Conservation (phyloP, 1,284 basidiomycete species). For the Agaricales sp. region DNA sequence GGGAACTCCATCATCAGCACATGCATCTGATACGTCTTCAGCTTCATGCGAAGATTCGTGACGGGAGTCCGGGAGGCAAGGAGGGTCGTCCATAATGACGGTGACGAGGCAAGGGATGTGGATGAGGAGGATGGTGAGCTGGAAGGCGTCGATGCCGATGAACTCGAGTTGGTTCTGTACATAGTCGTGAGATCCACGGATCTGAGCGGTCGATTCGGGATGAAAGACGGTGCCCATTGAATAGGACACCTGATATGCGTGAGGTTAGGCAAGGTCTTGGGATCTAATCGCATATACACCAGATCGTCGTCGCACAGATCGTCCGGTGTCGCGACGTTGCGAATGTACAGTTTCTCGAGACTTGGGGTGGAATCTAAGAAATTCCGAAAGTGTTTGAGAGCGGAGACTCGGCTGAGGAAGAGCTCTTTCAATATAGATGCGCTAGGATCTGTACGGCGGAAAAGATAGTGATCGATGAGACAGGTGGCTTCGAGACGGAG, state of each 20-base stretch:
- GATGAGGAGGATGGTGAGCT: too few species aligned
- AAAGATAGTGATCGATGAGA: background rate
- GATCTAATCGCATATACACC: background rate
- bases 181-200: background rate
- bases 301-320: background rate
- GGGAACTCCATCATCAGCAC: background rate
- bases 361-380: background rate
- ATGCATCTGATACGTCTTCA: background rate
- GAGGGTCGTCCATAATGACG: background rate
- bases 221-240: background rate
- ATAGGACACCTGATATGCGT: background rate
- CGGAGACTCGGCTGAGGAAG: background rate
- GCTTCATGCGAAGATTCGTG: background rate
- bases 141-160: too few species aligned
- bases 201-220: background rate
- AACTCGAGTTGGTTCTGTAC: background rate
- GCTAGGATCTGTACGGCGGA: too few species aligned
- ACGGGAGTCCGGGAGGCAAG: background rate
- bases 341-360: background rate
- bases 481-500: background rate
- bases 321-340: background rate
- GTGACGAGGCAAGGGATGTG: background rate
- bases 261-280: background rate
- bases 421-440: too few species aligned
- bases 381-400: background rate